A percentile compares a stretch with the other conserved stretches of the same genome.
These are phyloP conservation scores for Fallopia convolvulus DNA, from an alignment of 148 eudicot genomes.

Conservation along the genomic window DNA sequence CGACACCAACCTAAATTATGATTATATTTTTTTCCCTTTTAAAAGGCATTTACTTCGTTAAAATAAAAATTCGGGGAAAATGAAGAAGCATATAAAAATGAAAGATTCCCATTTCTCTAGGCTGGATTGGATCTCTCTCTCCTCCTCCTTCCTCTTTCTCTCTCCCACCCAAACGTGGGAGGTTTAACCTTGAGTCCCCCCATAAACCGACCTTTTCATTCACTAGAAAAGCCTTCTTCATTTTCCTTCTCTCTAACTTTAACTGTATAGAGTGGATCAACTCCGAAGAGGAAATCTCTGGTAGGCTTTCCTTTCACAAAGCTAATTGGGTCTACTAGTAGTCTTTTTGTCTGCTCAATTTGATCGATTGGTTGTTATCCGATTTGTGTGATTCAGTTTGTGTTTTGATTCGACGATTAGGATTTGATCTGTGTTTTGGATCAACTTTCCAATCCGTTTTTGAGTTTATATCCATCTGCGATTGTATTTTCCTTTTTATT, in stretches of 20 bases:
- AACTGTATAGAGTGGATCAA: neutral
- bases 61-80: neutral
- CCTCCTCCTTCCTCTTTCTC: neutral
- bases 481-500: neutral
- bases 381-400: neutral
- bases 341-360: neutral
- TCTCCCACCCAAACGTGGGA: conserved; percentile 10
- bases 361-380: neutral
- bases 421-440: neutral
- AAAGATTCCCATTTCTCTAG: conserved; percentile 8
- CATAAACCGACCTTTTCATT: conserved; percentile 9
- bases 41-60: neutral
- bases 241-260: neutral
- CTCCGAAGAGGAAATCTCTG: neutral
- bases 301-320: neutral
- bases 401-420: neutral
- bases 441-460: neutral
- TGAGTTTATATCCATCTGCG: neutral
- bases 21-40: neutral
- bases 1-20: neutral
- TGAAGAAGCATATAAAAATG: neutral
- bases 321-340: neutral
- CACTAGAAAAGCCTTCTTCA: neutral
- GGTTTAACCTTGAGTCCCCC: conserved; percentile 3
- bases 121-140: conserved; percentile 6